A percentile compares a stretch with the other conserved stretches of the same genome.
phyloP scores from a whole-genome alignment of 352 stramenopile genomes.

The Proteromonas lacertae region DNA sequence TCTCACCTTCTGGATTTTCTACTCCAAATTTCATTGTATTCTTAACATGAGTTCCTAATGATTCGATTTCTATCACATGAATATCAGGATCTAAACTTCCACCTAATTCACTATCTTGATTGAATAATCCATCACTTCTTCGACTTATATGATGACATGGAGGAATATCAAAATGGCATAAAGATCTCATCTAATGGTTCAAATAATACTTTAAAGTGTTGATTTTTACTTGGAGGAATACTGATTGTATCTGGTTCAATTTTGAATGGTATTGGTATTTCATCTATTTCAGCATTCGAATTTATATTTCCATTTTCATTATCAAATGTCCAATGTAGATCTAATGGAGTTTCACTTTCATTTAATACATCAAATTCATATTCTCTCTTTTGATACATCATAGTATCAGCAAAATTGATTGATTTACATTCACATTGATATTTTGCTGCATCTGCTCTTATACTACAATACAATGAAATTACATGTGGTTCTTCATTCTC shows the following conservation, averaged over 20 bases:
- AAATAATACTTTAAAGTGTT: constrained; percentile 43
- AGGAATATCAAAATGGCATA: constrained; percentile 62
- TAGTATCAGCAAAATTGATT: constrained; percentile 12
- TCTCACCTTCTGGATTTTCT: constrained; percentile 54
- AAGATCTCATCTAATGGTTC: constrained; percentile 45
- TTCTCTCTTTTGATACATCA: constrained; percentile 12
- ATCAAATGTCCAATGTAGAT: constrained; percentile 7
- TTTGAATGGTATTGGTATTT: constrained; percentile 41
- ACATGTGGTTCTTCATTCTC: constrained; percentile 2
- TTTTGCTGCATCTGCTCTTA: constrained; percentile 9
- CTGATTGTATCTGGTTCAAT: constrained; percentile 23
- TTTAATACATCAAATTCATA: constrained; percentile 12
- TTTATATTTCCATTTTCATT: constrained; percentile 1
- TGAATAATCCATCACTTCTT: constrained; percentile 21
- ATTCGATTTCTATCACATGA: constrained; percentile 56
- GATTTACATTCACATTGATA: constrained; percentile 8
- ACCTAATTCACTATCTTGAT: constrained; percentile 28
- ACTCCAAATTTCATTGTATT: constrained; percentile 60
- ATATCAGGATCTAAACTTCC: constrained; percentile 32
- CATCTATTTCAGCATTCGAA: constrained; percentile 11
- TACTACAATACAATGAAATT: constrained; percentile 7
- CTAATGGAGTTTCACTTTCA: constrained; percentile 3
- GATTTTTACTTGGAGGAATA: constrained; percentile 18
- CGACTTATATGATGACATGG: constrained; percentile 32
- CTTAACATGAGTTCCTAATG: constrained; percentile 37